Evolutionary conservation across 2,329 filamentous ascomycete genomes (phyloP), one percentile per base, ranked within the genome.

Genomic region (Penicillium thymicola): DNA sequence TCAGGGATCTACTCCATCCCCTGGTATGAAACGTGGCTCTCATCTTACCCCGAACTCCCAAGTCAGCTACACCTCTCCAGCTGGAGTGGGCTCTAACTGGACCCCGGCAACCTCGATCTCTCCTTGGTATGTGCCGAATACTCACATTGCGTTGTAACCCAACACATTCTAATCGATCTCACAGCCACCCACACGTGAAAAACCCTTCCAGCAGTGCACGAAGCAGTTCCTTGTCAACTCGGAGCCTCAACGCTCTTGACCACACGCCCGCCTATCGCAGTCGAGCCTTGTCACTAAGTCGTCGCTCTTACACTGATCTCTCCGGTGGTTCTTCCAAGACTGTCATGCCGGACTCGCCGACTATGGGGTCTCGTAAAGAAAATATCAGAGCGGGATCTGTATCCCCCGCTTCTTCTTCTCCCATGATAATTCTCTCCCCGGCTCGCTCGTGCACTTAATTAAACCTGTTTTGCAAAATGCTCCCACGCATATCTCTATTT

Each of bases 31-130:
- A 42, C 76, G 75, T 58, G 65, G 63, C 46, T 71, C 71, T 43
- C 75, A 77, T 55, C 63, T 77, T 56, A 78, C 75, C 43, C 76
- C 76, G 30, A 70, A 63, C 34, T 77, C 75, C 27, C 74, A 76
- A 60, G 67, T 70, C 43, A 79, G 74, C 64, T 76, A 72, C 62
- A 68, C 72, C 42, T 79, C 77, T 51, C 76, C 77, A 43, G 69
- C 70, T 51, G 76, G 73, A 44, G 68, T 73, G 36, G 73, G 72
- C 54, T 68, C 73, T 48, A 69, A 70, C 57, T 79, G 76, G 75
- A 79, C 77, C 55, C 77, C 77, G 23, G 77, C 76, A 54, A 78
- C 77, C 50, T 78, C 77, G 16, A 77, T 79, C 54, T 79, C 77
- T 50, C 77, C 77, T 60, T 73, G 75, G 77, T 79, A 74, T 69